Conservation (phyloP, 73 alveolate genomes). For the Tetrahymena thermophila region DNA sequence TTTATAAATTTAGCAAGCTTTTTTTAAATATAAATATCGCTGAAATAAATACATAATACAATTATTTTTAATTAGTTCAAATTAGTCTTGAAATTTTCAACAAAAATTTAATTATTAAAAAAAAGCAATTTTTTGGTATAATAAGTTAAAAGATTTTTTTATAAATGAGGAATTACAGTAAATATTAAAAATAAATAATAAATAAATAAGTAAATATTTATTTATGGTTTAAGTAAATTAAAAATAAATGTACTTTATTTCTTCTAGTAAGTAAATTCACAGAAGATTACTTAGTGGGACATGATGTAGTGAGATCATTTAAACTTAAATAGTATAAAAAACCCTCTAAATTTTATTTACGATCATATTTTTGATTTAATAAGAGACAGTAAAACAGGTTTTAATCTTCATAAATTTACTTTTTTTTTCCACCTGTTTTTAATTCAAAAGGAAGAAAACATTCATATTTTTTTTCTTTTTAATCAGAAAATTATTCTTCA, state of each 20-base stretch:
- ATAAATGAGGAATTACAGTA: too few relatives aligned
- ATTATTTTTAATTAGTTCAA: too few relatives aligned
- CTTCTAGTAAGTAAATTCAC: background rate
- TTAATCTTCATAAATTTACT: background rate
- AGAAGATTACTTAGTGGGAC: background rate
- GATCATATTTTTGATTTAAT: background rate
- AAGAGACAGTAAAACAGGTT: background rate
- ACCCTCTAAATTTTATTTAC: background rate
- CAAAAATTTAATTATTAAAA: too few relatives aligned
- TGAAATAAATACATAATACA: too few relatives aligned
- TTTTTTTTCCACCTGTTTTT: background rate
- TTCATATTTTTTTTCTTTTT: background rate
- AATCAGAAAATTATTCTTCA: background rate
- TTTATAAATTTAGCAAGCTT: background rate
- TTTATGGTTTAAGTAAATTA: too few relatives aligned
- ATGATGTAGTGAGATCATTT: background rate
- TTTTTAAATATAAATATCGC: background rate
- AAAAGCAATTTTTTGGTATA: too few relatives aligned
- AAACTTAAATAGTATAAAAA: background rate
- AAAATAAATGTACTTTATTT: background rate
- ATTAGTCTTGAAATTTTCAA: too few relatives aligned
- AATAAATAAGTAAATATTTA: too few relatives aligned
- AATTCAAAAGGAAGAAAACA: background rate
- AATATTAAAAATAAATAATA: too few relatives aligned
- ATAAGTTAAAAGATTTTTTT: too few relatives aligned